Conservation (phyloP, 31 red algal species). For the Odonthalia washingtoniensis region DNA sequence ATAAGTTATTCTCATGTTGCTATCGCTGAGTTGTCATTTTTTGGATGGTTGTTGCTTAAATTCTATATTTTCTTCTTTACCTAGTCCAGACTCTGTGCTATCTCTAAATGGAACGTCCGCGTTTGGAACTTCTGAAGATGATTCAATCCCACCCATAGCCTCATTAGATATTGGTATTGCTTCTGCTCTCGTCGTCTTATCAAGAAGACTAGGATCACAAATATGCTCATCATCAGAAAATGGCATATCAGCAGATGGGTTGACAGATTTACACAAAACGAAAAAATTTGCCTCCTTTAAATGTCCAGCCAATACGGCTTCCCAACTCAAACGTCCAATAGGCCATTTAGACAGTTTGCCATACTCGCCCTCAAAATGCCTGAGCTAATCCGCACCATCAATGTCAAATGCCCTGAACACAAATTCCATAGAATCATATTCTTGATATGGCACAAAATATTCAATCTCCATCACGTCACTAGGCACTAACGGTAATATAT, state of each 20-base stretch:
- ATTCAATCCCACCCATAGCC: too few species aligned
- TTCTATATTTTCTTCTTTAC: too few species aligned
- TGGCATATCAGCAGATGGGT: slow-evolving; percentile 40
- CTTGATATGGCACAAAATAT: slow-evolving; percentile 50
- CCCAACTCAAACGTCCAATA: slow-evolving; percentile 56
- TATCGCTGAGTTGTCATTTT: not conserved
- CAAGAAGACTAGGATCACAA: not conserved
- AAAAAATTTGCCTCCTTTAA: slow-evolving; percentile 60
- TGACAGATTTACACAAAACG: slow-evolving; percentile 63
- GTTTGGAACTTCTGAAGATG: not conserved
- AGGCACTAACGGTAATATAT: slow-evolving; percentile 25
- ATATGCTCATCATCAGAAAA: not conserved
- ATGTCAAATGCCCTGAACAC: slow-evolving; percentile 57
- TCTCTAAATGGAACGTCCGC: not conserved
- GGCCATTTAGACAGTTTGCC: slow-evolving; percentile 46
- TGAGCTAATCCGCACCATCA: slow-evolving; percentile 51
- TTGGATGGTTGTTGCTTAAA: not conserved
- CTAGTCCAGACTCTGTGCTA: not conserved
- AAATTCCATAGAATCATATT: slow-evolving; percentile 72
- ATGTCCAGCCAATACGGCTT: too few species aligned
- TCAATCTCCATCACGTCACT: slow-evolving; percentile 71
- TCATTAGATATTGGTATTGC: too few species aligned
- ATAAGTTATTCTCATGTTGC: too few species aligned
- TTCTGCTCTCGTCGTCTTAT: too few species aligned
- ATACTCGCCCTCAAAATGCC: slow-evolving; percentile 59